phyloP scores from a whole-genome alignment of 768 basidiomycete genomes.

The Galerina sulciceps region DNA sequence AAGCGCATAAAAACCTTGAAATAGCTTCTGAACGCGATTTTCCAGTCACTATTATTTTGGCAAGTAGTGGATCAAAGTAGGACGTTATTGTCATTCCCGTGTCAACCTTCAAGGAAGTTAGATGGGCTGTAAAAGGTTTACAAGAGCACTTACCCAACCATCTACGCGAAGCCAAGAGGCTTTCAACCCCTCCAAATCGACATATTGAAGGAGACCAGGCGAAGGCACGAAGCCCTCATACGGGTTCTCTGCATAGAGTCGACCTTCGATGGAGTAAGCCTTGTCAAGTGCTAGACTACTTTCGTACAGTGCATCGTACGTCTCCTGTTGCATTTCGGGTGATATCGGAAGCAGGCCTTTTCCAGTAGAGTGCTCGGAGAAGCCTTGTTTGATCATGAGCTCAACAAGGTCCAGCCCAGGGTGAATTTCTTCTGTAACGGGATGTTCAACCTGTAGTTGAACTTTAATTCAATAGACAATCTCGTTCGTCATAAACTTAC shows the following conservation, averaged over 20 bases:
- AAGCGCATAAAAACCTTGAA: slow-evolving; percentile 39
- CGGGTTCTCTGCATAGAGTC: slow-evolving; percentile 69
- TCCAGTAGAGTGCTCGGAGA: slow-evolving; percentile 34
- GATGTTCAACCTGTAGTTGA: slow-evolving; percentile 65
- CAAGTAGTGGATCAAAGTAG: slow-evolving; percentile 61
- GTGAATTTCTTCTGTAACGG: slow-evolving; percentile 61
- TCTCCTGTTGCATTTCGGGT: slow-evolving; percentile 39
- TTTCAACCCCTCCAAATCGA: slow-evolving; percentile 35
- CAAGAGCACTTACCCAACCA: slow-evolving; percentile 47
- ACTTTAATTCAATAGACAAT: background rate
- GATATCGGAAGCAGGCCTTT: slow-evolving; percentile 13
- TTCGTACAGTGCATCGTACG: slow-evolving; percentile 31
- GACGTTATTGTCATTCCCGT: slow-evolving; percentile 56
- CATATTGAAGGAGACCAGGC: slow-evolving; percentile 65
- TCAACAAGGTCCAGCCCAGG: slow-evolving; percentile 64
- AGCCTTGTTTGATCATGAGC: slow-evolving; percentile 65
- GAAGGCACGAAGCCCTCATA: slow-evolving; percentile 58
- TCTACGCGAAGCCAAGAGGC: slow-evolving; percentile 65
- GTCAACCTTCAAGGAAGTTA: slow-evolving; percentile 38
- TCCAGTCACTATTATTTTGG: slow-evolving; percentile 62
- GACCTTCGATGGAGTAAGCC: slow-evolving; percentile 54
- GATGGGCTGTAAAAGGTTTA: background rate
- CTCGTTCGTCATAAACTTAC: slow-evolving; percentile 26
- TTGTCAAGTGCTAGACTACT: slow-evolving; percentile 13
- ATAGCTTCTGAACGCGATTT: slow-evolving; percentile 49